A percentile compares a stretch with the other conserved stretches of the same genome.
phyloP scores from a whole-genome alignment of 2,329 filamentous ascomycete genomes.

The Neurospora crassa region DNA sequence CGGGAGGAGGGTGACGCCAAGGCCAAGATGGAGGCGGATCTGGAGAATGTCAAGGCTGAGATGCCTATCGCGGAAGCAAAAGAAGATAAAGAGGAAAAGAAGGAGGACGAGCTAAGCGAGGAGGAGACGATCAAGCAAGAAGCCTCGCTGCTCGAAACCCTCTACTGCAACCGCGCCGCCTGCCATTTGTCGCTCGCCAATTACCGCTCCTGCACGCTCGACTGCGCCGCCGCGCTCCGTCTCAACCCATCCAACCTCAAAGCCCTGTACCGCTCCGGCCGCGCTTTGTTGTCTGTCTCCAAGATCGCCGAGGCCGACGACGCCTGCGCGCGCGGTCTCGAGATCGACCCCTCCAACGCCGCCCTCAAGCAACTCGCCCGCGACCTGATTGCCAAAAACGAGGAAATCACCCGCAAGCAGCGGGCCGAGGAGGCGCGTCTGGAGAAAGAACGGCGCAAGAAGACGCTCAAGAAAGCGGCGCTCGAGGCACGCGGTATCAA shows the following conservation, averaged over 20 bases:
- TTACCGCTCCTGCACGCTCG: conserved; percentile 75
- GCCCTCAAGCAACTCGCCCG: conserved; percentile 51
- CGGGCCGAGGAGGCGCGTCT: conserved; percentile 45
- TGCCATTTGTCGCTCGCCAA: conserved; percentile 85
- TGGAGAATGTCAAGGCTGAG: background rate
- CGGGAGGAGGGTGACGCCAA: background rate
- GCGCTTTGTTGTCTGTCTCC: conserved; percentile 68
- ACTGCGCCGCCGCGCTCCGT: conserved; percentile 70
- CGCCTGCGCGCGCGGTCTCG: conserved; percentile 63
- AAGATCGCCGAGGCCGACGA: conserved; percentile 74
- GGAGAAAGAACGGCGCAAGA: conserved; percentile 45
- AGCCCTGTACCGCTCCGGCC: conserved; percentile 77
- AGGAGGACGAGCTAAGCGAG: conserved; percentile 20
- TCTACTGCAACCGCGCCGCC: conserved; percentile 79
- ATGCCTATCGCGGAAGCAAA: background rate
- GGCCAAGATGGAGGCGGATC: background rate
- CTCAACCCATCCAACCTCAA: conserved; percentile 79
- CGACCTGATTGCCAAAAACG: conserved; percentile 53
- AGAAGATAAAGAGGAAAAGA: conserved; percentile 22
- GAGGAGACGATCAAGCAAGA: conserved; percentile 41
- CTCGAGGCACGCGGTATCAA: conserved; percentile 61
- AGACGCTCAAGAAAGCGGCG: conserved; percentile 53
- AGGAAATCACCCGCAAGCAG: conserved; percentile 43
- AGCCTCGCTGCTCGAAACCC: conserved; percentile 58
- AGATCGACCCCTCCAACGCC: conserved; percentile 60